Base-by-base conservation (phyloP, 1,284 basidiomycete species). In the Butyriboletus regius region DNA sequence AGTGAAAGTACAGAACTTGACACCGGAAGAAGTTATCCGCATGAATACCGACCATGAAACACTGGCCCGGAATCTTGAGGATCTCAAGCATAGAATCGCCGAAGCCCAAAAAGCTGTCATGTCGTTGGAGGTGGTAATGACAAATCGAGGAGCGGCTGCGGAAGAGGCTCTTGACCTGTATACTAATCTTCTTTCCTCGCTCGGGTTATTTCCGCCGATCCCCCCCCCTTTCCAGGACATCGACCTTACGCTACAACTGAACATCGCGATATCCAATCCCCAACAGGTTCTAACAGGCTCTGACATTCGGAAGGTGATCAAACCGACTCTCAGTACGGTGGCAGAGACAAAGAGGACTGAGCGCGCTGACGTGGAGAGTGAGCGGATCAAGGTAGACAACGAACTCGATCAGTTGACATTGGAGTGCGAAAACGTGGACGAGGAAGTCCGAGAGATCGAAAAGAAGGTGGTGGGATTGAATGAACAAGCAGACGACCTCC, bases 1-100 rank as follows among this genome's bases (percentile, higher is more conserved):
- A 12, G 87, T 94, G 18, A 81, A 82, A 58, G 80, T 75, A 34
- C 91, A 94, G 66, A 92, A 93, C 62, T 75, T 94, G 29, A 79
- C 85, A 1, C 85, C 85, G 0, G 88, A 92, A 63, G 90, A 94
- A 68, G 88, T 91, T 37, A 71, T 78, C 43, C 81, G 82, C 32
- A 93, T 94, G 90, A 92, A 84, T 57, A 82, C 81, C 14, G 89
- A 92, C 56, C 85, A 88, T 56, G 87, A 91, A 60, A 78, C 73
- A 18, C 72, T 94, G 20, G 71, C 75, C 26, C 81, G 75, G 55
- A 85, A 74, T 62, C 68, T 90, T 34, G 85, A 86, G 58, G 88
- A 89, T 51, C 76, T 91, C 39, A 82, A 81, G 55, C 75, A 77
- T 58, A 90, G 85, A 63, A 80, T 87, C 9, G 68, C 78, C 0